Conservation (phyloP, 257 asterid genomes). For the Marsdenia floribunda region DNA sequence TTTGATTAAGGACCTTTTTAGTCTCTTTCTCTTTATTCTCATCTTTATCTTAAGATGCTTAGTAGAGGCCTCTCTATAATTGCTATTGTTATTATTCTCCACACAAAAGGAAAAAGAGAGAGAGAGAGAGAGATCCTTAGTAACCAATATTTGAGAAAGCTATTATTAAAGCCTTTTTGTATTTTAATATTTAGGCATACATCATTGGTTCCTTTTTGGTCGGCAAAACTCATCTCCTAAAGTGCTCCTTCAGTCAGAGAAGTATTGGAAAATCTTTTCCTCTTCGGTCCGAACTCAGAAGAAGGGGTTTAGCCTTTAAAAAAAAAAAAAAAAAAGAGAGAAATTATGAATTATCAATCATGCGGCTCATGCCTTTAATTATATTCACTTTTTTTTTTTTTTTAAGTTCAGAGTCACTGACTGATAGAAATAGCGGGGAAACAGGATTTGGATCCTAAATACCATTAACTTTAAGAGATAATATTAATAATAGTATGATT, state of each 20-base stretch:
- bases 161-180: neutral
- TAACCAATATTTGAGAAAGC: neutral
- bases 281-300: too few species aligned
- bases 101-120: neutral
- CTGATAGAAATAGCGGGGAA: too few species aligned
- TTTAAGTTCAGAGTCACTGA: too few species aligned
- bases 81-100: neutral
- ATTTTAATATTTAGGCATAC: neutral
- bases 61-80: neutral
- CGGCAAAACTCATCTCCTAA: neutral
- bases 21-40: neutral
- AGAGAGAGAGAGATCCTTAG: neutral
- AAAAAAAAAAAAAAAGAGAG: too few species aligned
- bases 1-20: neutral
- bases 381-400: neutral
- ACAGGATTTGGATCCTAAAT: too few species aligned
- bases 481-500: too few species aligned
- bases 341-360: too few species aligned
- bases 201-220: constrained; percentile 9
- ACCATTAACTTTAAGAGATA: too few species aligned
- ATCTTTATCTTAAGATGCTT: neutral
- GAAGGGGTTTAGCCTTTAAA: too few species aligned
- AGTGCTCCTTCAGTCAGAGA: neutral
- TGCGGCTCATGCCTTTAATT: neutral
- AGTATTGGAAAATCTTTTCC: too few species aligned